Base-by-base conservation (phyloP, 148 eudicot genomes). In the Camellia lanceoleosa region DNA sequence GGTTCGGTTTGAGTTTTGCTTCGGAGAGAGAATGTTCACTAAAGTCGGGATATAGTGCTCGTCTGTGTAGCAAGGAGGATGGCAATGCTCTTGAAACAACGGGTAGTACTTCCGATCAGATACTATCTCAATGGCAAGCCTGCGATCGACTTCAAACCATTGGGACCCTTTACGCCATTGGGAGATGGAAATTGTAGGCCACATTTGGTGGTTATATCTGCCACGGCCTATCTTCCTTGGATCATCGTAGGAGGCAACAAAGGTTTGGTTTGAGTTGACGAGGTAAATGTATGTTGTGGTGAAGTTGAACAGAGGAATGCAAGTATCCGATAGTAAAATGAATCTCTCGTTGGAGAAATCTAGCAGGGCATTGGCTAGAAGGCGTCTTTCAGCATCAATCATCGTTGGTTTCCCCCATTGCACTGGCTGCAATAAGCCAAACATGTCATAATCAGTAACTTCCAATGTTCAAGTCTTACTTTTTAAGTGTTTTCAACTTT, bases 1-100 rank as follows among this genome's bases (percentile, higher is more conserved):
- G 44, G 84, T 87, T 58, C 91, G 75, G 63, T 89, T 87, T 11
- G 76, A 73, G 76, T 54, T 73, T 9, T 0, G 18, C 30, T 38
- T 19, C 5, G 76, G 76, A 3, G 0, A 20, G 1, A 73, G 62
- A 20, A 66, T 41, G 10, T 54, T 80, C 1, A 73, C 77, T 0
- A 80, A 49, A 0, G 82, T 80, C 2, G 82, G 82, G 3, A 80
- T 61, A 11, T 80, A 80, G 16, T 80, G 82, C 51, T 73, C 82
- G 10, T 80, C 82, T 10, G 71, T 47, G 77, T 80, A 80, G 63
- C 82, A 73, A 71, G 82, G 82, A 23, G 70, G 20, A 14, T 51
- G 23, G 18, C 82, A 80, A 52, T 72, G 12, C 30, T 80, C 23
- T 1, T 18, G 10, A 19, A 80, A 80, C 7, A 80, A 1, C 2